Base-by-base conservation (phyloP, 2,329 filamentous ascomycete species). In the Colletotrichum liriopes region DNA sequence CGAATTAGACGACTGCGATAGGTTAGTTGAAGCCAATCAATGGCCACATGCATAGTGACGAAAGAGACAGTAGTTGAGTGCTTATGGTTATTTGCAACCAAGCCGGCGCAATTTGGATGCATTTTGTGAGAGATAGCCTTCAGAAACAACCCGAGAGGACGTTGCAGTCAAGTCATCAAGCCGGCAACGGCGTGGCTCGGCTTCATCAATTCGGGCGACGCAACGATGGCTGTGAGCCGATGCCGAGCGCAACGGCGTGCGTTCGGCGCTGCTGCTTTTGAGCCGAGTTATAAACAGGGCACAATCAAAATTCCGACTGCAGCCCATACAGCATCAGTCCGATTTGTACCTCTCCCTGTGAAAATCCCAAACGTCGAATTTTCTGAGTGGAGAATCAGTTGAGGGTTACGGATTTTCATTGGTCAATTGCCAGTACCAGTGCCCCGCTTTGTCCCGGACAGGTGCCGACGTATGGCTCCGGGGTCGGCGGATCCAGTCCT, bases 401-500 rank as follows among this genome's bases (percentile, higher is more conserved):
- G 12, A 9, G 18, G 2, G 20, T 12, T 12, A 45, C 20, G 1
- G 14, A 16, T 1, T 18, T 4, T 2, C 9, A 64, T 64, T 64
- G 61, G 49, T 2, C 61, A 55, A 45, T 64, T n/a, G 18, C 7
- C 9, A 3, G 16, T 11, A 9, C 11, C n/a, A 8, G 9, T 41
- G 16, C 18, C 47, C 60, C 47, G 16, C 35, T 52, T 29, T 14
- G n/a, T 16, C 12, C 60, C 20, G 61, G 49, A 29, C 61, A 55
- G 37, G 49, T 54, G 61, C 61, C 49, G 49, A 54, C 18, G 29
- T 43, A 55, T 55, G 61, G 37, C 61, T 55, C 61, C 61, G 61
- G 61, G 61, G 61, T 64, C 61, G 61, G 61, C 61, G 49, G 49
- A n/a, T 29, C 7, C 49, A 55, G 26, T 29, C 35, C 26, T 32